phyloP scores from a whole-genome alignment of 495 filamentous ascomycete genomes.

The Penicillium odoratum region DNA sequence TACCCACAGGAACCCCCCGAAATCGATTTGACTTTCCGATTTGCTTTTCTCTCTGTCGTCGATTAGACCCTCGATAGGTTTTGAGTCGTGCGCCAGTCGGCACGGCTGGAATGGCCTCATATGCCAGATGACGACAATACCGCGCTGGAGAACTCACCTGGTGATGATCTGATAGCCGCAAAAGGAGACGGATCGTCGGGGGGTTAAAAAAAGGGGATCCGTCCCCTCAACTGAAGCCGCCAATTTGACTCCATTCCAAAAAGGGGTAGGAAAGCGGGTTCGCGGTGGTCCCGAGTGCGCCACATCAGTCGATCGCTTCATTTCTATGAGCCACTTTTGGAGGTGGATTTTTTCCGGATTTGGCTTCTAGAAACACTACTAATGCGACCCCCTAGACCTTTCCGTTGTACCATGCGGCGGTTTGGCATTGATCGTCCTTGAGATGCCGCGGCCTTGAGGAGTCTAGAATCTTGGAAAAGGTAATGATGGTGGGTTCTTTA shows the following conservation, averaged over 20 bases:
- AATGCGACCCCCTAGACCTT: constrained; percentile 7
- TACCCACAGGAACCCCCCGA: background rate
- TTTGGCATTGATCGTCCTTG: constrained; percentile 12
- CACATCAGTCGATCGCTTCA: constrained; percentile 5
- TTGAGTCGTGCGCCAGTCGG: background rate
- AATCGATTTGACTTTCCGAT: background rate
- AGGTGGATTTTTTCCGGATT: background rate
- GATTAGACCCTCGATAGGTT: background rate
- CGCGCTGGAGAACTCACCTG: background rate
- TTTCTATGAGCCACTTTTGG: background rate
- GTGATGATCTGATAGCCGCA: background rate
- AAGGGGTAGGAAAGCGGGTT: constrained; percentile 4
- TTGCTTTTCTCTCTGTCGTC: background rate
- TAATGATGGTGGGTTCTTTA: background rate
- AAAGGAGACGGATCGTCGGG: background rate
- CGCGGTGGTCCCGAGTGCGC: constrained; percentile 1
- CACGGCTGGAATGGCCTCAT: constrained; percentile 1
- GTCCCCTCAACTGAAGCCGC: background rate
- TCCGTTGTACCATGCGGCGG: constrained; percentile 5
- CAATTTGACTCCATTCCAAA: constrained; percentile 4
- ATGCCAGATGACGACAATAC: constrained; percentile 5
- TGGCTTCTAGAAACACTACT: constrained; percentile 15
- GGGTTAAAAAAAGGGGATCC: background rate
- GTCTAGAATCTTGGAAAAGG: background rate
- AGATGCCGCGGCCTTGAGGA: background rate